Base-by-base conservation (phyloP, 768 basidiomycete species). In the Guyanaporus albipodus region DNA sequence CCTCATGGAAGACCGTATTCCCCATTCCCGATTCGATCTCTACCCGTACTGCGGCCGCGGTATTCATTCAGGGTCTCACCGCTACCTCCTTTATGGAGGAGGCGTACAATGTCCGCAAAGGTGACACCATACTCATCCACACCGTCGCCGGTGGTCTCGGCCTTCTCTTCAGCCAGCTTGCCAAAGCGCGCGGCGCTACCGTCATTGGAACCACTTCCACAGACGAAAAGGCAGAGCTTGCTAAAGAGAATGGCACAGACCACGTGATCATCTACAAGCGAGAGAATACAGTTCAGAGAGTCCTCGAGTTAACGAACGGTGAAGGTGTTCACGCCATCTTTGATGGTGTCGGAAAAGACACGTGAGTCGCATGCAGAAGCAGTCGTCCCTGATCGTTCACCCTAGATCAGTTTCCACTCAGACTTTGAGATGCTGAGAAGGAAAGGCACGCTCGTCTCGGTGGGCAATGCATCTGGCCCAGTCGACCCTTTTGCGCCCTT, bases 291-390 rank as follows among this genome's bases (percentile, higher is more conserved):
- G 84, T 89, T 10, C 61, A 84, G 53, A 76, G 82, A 36, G 87
- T 89, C 14, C 63, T 84, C 44, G 82, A 87, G 56, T 67, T 91
- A 44, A 91, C 91, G 0, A 79, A 80, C 33, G 88, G 87, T 7
- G 74, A 82, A 54, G 89, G 91, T 14, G 88, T 92, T 5, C 79
- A 95, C 52, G 94, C 81, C 14, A 78, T 91, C 19, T 95, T 86
- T 58, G 95, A 99, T 58, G 95, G 95, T 23, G 91, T 99, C n/a
- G 95, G 95, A 2, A 94, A 89, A 71, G 88, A 91, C 63, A 97
- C 93, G 79, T 94, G 68, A 48, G 87, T 73, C 18, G 28, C 14
- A 5, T 24, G 9, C 9, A 1, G 21, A 22, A 6, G 11, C 24
- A 23, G 32, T 19, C 46, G 10, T 29, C 46, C 35, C 41, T 23